Conservation (phyloP, 1,284 basidiomycete genomes). For the Microbotryum lychnidis-dioicae region DNA sequence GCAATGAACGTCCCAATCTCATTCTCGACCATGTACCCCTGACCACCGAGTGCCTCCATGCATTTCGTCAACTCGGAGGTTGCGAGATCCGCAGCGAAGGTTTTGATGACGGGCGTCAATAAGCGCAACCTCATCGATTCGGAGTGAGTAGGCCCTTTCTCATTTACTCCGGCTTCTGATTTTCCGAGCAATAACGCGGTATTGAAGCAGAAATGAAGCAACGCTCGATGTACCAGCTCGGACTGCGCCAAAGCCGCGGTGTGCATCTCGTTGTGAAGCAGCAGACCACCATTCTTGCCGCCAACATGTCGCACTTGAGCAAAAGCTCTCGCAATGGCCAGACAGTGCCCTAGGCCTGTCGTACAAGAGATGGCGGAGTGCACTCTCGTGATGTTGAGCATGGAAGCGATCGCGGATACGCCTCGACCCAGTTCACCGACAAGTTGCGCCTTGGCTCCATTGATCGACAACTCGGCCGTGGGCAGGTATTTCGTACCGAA, state of each 20-base stretch:
- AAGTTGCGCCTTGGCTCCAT: slow-evolving; percentile 56
- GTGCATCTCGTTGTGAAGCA: slow-evolving; percentile 45
- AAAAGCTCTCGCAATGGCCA: slow-evolving; percentile 57
- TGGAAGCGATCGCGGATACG: slow-evolving; percentile 58
- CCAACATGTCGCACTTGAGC: slow-evolving; percentile 52
- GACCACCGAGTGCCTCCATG: slow-evolving; percentile 65
- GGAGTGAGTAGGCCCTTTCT: slow-evolving; percentile 41
- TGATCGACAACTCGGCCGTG: slow-evolving; percentile 64
- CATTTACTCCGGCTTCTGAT: slow-evolving; percentile 48
- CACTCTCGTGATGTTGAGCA: slow-evolving; percentile 66
- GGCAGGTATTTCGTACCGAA: slow-evolving; percentile 64
- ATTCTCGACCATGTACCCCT: slow-evolving; percentile 59
- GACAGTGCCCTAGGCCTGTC: slow-evolving; percentile 54
- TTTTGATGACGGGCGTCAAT: slow-evolving; percentile 63
- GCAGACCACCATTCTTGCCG: slow-evolving; percentile 42
- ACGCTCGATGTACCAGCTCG: slow-evolving; percentile 55
- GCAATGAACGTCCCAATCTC: slow-evolving; percentile 53
- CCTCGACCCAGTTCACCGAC: slow-evolving; percentile 58
- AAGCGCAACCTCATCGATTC: slow-evolving; percentile 55
- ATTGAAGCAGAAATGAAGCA: slow-evolving; percentile 57
- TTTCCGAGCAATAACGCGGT: slow-evolving; percentile 53
- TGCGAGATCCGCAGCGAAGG: slow-evolving; percentile 59
- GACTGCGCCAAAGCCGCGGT: slow-evolving; percentile 55
- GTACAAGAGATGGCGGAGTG: slow-evolving; percentile 57
- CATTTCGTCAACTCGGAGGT: slow-evolving; percentile 59